Evolutionary conservation across 352 stramenopile species (phyloP).

Genomic region (Blastocystis sp.): DNA sequence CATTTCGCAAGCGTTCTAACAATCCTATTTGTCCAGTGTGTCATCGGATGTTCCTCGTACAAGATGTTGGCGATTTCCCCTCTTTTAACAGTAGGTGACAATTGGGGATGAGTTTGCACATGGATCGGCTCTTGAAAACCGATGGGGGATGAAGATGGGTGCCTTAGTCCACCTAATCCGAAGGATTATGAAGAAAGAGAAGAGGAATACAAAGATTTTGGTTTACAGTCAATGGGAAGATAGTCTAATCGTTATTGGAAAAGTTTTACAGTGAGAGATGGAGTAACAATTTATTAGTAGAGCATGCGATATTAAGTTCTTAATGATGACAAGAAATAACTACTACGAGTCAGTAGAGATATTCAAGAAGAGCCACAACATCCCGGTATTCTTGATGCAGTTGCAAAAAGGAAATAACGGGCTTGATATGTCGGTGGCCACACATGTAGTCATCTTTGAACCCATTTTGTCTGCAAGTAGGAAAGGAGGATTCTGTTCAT

Average conservation of each 20-base stretch:
- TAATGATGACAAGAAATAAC: background rate
- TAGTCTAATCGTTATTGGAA: background rate
- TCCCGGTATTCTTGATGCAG: constrained; percentile 9
- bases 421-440: constrained; percentile 15
- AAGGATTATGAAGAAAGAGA: background rate
- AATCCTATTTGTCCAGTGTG: background rate
- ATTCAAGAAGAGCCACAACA: background rate
- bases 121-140: background rate
- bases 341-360: background rate
- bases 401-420: constrained; percentile 49
- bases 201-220: constrained; percentile 8
- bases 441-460: constrained; percentile 42
- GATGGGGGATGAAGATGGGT: constrained; percentile 29
- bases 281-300: background rate
- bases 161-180: background rate
- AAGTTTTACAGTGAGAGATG: background rate
- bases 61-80: background rate
- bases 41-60: background rate
- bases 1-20: background rate
- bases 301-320: background rate
- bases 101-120: background rate
- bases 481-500: background rate
- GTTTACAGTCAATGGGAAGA: constrained; percentile 55
- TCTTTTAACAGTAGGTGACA: background rate
- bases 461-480: constrained; percentile 41